Evolutionary conservation across 176 grass and related monocot species (phyloP), one percentile per base, ranked within the genome.

Genomic region (Eremochloa ophiuroides): DNA sequence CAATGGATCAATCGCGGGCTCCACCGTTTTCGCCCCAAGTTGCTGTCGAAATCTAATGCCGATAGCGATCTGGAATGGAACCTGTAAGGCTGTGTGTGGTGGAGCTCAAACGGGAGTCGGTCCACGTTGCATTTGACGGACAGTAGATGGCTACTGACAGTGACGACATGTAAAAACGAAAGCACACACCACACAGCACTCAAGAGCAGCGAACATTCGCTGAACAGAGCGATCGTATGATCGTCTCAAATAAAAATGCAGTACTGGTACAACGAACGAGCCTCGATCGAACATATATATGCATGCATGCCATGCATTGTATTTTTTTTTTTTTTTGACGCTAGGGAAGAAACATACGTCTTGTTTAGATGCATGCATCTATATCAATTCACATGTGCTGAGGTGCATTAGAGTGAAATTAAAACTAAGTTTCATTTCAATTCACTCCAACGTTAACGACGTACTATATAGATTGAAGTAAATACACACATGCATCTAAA

Each of bases 41-140:
- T 53, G 42, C 76, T 70, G 0, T 89, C 76, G 16, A 80, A 51
- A 70, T 80, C 25, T 51, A 80, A 43, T 16, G 76, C 7, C 4
- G 55, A 73, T 51, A 66, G 44, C n/a, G 66, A 88, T 27, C 59
- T 29, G 66, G 6, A 46, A 44, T 15, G 56, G 6, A 72, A 43
- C 34, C 20, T 73, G 50, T 53, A 30, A 18, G 4, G 26, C 61
- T 82, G 63, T 48, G 58, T 44, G 58, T 28, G 58, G 23, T 28
- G 58, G 11, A 65, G 64, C 64, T 33, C 25, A 42, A 15, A 59
- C 17, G 2, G 17, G 22, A 28, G 30, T 11, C 31, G 25, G 41
- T 53, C 69, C 76, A 44, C 68, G 59, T 34, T 27, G 20, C 46
- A 11, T 58, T 58, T 11, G 26, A 80, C 4, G 22, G 6, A 25